Base-by-base conservation (phyloP, 345 rosid genomes). In the Laguncularia racemosa region DNA sequence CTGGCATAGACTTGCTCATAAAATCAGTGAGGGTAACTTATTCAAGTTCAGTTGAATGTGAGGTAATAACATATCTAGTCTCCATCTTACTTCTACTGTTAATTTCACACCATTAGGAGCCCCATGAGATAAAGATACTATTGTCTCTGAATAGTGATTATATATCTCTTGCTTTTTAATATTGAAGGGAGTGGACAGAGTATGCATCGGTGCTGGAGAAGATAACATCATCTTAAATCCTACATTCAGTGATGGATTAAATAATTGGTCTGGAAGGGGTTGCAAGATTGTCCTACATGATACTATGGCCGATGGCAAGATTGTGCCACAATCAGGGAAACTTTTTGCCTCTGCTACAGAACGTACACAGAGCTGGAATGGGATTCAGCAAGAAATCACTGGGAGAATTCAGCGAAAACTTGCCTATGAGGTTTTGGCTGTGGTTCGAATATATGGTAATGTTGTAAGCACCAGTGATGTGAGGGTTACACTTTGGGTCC, bases 251-350 rank as follows among this genome's bases (percentile, higher is more conserved):
- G 87, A 87, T 76, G 96, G 96, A 38, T 82, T 86, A 23, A 82
- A 75, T 61, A 87, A 89, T 72, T 93, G 97, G 99, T 81, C 88
- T 52, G 97, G 89, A 72, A 89, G 95, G 83, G 91, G 97, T 61
- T 93, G 99, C 78, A 86, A 78, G 76, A 64, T 84, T 66, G 77
- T 52, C 63, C 68, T 86, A 50, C 96, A 89, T 60, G 96, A 89
- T 48, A 80, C 97, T 33, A 75, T 87, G 78, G 97, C 81, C 23
- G 84, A 75, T 78, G 85, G 88, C 56, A 82, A 78, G 68, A 81
- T 89, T 69, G 69, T 81, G 46, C 99, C 96, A 0, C 71, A 58
- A 61, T 67, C 84, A n/a, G 96, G 97, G 52, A 89, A 84, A 50
- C 69, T 66, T 70, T 89, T 87, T 73, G 99, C 89, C 50, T 64